A percentile compares a stretch with the other conserved stretches of the same genome.
phyloP scores from a whole-genome alignment of 768 basidiomycete genomes.

The Boletus rubropictus region DNA sequence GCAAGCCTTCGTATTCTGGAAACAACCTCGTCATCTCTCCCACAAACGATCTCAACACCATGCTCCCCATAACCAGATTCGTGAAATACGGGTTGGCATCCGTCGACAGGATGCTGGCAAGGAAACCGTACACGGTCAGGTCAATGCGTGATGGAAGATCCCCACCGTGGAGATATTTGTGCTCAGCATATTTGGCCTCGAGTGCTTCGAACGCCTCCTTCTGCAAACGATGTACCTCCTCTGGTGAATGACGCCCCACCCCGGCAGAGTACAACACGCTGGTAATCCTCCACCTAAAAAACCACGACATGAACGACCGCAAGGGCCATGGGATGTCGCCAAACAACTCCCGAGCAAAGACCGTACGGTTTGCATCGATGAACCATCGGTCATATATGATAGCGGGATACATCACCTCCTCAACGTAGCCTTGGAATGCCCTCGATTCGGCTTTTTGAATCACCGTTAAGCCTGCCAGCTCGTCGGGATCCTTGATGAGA shows the following conservation, averaged over 20 bases:
- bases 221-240: slow-evolving; percentile 28
- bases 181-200: slow-evolving; percentile 23
- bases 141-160: slow-evolving; percentile 27
- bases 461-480: slow-evolving; percentile 21
- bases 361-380: slow-evolving; percentile 23
- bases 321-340: slow-evolving; percentile 15
- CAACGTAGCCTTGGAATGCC: slow-evolving; percentile 31
- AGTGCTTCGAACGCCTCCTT: slow-evolving; percentile 29
- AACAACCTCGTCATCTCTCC: slow-evolving; percentile 25
- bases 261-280: slow-evolving; percentile 19
- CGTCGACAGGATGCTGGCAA: slow-evolving; percentile 25
- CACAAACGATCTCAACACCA: slow-evolving; percentile 16
- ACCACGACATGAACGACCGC: slow-evolving; percentile 21
- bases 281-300: slow-evolving; percentile 16
- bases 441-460: slow-evolving; percentile 30
- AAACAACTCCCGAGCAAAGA: slow-evolving; percentile 12
- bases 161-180: slow-evolving; percentile 24
- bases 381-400: slow-evolving; percentile 30
- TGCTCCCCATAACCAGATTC: slow-evolving; percentile 18
- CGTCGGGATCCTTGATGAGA: slow-evolving; percentile 26
- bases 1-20: slow-evolving; percentile 24
- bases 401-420: slow-evolving; percentile 27
- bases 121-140: slow-evolving; percentile 27
- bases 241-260: slow-evolving; percentile 31
- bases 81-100: slow-evolving; percentile 26